Evolutionary conservation across 1,139 yeast genomes (phyloP).

Genomic region (Suhomyces chickasaworum): DNA sequence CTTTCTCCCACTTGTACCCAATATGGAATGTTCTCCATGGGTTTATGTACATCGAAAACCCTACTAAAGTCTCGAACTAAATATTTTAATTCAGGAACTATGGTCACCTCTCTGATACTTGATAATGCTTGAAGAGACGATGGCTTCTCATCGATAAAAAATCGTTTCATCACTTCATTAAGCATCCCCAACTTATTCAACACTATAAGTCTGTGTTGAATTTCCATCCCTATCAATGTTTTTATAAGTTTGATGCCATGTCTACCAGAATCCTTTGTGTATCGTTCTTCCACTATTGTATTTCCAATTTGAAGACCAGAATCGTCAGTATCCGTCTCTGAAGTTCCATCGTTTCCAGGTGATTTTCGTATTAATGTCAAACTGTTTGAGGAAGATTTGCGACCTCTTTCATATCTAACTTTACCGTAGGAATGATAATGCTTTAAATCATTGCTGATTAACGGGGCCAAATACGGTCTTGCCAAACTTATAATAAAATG

Average conservation of each 20-base stretch:
- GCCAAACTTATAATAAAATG: conserved; percentile 89
- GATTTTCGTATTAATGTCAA: neutral
- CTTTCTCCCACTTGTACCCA: conserved; percentile 92
- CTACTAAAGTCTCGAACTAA: conserved; percentile 67
- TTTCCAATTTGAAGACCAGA: conserved; percentile 7
- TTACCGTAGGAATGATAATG: conserved; percentile 51
- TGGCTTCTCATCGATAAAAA: conserved; percentile 89
- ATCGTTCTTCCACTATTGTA: conserved; percentile 21
- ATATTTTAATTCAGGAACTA: conserved; percentile 83
- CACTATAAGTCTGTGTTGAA: conserved; percentile 81
- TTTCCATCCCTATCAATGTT: conserved; percentile 54
- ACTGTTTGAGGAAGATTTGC: conserved; percentile 4
- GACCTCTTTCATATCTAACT: conserved; percentile 25
- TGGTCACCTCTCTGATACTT: conserved; percentile 68
- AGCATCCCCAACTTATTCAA: conserved; percentile 78
- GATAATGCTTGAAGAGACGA: conserved; percentile 59
- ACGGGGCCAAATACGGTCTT: conserved; percentile 89
- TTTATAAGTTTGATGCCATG: conserved; percentile 39
- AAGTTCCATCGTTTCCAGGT: neutral
- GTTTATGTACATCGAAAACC: conserved; percentile 72
- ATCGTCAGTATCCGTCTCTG: conserved; percentile 1
- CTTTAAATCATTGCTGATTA: conserved; percentile 78
- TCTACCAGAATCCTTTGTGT: conserved; percentile 34
- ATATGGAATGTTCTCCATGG: conserved; percentile 74
- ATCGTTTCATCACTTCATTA: conserved; percentile 67